phyloP scores from a whole-genome alignment of 495 filamentous ascomycete genomes.

The Xylaria acuta region DNA sequence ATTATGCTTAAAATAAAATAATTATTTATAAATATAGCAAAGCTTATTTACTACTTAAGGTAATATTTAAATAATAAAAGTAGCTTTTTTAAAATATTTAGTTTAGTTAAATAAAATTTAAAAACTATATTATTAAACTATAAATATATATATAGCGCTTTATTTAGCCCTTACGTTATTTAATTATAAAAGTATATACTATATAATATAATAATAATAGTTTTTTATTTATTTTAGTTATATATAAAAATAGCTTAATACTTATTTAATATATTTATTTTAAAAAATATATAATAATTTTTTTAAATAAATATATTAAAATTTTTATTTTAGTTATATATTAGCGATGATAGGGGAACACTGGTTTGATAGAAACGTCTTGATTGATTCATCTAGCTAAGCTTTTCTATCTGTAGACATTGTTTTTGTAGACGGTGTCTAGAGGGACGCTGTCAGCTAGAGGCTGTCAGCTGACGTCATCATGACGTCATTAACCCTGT shows the following conservation, averaged over 20 bases:
- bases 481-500: no score
- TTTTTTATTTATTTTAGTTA: not conserved
- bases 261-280: not conserved
- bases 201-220: not conserved
- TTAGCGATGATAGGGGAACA: no score
- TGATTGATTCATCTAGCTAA: no score
- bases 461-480: no score
- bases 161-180: not conserved
- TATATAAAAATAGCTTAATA: not conserved
- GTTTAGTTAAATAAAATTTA: not conserved
- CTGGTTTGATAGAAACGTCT: no score
- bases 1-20: not conserved
- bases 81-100: not conserved
- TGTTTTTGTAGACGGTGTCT: no score
- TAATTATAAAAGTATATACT: not conserved
- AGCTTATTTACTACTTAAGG: not conserved
- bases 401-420: no score
- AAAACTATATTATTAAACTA: not conserved
- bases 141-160: not conserved
- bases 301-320: constrained; percentile 18
- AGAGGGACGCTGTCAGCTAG: no score
- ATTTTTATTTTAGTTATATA: constrained; percentile 12
- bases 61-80: no score
- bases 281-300: not conserved
- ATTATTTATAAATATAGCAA: constrained; percentile 6